Evolutionary conservation across 139 green algal genomes (phyloP).

Genomic region (Coccomyxa sp.): DNA sequence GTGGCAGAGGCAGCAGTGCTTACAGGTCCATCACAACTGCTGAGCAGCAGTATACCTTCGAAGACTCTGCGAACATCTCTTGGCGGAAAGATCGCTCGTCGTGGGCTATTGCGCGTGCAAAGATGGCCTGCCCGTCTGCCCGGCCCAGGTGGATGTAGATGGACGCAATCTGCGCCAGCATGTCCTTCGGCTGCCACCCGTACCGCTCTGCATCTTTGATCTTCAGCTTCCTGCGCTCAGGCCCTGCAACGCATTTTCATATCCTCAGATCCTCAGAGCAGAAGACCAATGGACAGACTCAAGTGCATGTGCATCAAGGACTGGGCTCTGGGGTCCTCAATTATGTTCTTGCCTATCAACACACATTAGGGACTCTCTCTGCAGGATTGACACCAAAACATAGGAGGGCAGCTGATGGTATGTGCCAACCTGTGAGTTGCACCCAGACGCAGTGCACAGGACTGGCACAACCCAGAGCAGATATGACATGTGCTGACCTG

Average conservation of each 20-base stretch:
- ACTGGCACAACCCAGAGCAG: background rate
- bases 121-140: conserved; percentile 53
- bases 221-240: conserved; percentile 65
- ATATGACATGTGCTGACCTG: conserved; percentile 33
- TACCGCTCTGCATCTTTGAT: conserved; percentile 84
- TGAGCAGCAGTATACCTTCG: conserved; percentile 12
- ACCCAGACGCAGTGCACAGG: background rate
- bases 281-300: background rate
- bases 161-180: conserved; percentile 67
- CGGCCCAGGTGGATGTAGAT: conserved; percentile 84
- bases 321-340: too few relatives aligned
- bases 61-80: conserved; percentile 70
- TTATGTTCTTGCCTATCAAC: too few relatives aligned
- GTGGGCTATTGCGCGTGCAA: conserved; percentile 67
- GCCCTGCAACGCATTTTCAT: conserved; percentile 16
- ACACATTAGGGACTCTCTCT: background rate
- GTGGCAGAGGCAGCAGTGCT: background rate
- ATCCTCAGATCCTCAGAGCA: background rate
- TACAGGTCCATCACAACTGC: too few relatives aligned
- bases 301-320: too few relatives aligned
- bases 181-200: conserved; percentile 74
- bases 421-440: background rate
- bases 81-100: conserved; percentile 79
- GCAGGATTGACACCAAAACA: background rate
- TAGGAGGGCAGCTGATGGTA: background rate